Evolutionary conservation across 2,329 filamentous ascomycete species (phyloP).

Genomic region (Talaromyces atroroseus): DNA sequence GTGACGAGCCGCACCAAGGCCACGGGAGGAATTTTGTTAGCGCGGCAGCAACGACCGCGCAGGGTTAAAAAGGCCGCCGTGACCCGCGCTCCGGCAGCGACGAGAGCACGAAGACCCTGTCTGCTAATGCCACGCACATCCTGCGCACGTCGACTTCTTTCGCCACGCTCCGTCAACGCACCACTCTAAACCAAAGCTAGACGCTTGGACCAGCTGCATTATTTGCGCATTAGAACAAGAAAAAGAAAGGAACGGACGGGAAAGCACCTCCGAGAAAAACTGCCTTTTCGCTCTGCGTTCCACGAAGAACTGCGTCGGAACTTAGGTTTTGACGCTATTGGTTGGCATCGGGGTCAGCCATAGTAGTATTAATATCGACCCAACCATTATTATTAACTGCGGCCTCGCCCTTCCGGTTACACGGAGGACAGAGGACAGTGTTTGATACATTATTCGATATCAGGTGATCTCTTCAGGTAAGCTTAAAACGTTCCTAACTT

Average conservation of each 20-base stretch:
- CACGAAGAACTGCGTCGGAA: background rate
- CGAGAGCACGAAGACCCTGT: slow-evolving; percentile 2
- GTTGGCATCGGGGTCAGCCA: background rate
- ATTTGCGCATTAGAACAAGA: background rate
- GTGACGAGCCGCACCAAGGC: background rate
- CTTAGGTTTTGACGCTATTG: background rate
- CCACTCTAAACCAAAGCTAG: background rate
- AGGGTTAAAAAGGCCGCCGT: slow-evolving; percentile 34
- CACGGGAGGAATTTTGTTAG: slow-evolving; percentile 11
- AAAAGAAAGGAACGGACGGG: background rate
- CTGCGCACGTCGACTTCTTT: background rate
- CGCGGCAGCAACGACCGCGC: slow-evolving; percentile 15
- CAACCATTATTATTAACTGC: background rate
- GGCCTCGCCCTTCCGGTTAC: background rate
- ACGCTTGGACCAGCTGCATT: slow-evolving; percentile 1
- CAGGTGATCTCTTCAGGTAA: background rate
- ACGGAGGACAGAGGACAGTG: too few relatives aligned
- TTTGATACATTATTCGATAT: background rate
- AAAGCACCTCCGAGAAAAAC: background rate
- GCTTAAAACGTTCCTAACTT: too few relatives aligned
- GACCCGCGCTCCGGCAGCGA: slow-evolving; percentile 15
- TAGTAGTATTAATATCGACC: background rate
- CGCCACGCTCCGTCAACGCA: slow-evolving; percentile 9
- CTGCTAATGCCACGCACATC: background rate
- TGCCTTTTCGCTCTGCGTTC: background rate